These are phyloP conservation scores for Suhomyces emberorum DNA, from an alignment of 805 yeast species.

Conservation along the genomic window DNA sequence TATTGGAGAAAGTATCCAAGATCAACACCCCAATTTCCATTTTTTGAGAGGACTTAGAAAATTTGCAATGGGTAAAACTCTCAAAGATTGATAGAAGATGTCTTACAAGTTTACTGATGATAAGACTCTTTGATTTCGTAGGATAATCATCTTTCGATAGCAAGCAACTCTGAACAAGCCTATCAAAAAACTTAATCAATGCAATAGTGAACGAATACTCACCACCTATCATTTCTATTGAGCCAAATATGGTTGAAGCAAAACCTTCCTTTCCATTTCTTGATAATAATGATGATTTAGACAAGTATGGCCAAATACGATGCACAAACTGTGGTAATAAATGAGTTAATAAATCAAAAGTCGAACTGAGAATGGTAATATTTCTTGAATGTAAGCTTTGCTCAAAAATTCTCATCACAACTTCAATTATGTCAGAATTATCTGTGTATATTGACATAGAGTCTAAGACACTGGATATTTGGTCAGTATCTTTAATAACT, in stretches of 20 bases:
- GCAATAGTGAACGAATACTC: conserved; percentile 62
- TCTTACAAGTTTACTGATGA: conserved; percentile 50
- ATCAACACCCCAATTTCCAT: conserved; percentile 57
- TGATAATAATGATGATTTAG: conserved; percentile 63
- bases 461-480: conserved; percentile 27
- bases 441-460: conserved; percentile 47
- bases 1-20: conserved; percentile 51
- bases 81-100: conserved; percentile 72
- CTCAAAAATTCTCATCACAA: conserved; percentile 65
- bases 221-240: conserved; percentile 69
- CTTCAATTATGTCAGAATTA: conserved; percentile 58
- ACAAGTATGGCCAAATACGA: conserved; percentile 77
- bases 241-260: conserved; percentile 58
- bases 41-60: conserved; percentile 52
- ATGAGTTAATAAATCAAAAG: conserved; percentile 49
- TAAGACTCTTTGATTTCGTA: conserved; percentile 43
- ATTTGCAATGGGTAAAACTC: conserved; percentile 69
- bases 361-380: conserved; percentile 40
- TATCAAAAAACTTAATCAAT: conserved; percentile 51
- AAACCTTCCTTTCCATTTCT: conserved; percentile 61
- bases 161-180: conserved; percentile 51
- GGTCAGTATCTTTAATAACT: conserved; percentile 40
- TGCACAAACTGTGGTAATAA: conserved; percentile 51
- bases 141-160: conserved; percentile 32
- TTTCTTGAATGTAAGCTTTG: conserved; percentile 59